These are phyloP conservation scores for Hirschioporus abietinus DNA, from an alignment of 768 basidiomycete species.

Conservation along the genomic window DNA sequence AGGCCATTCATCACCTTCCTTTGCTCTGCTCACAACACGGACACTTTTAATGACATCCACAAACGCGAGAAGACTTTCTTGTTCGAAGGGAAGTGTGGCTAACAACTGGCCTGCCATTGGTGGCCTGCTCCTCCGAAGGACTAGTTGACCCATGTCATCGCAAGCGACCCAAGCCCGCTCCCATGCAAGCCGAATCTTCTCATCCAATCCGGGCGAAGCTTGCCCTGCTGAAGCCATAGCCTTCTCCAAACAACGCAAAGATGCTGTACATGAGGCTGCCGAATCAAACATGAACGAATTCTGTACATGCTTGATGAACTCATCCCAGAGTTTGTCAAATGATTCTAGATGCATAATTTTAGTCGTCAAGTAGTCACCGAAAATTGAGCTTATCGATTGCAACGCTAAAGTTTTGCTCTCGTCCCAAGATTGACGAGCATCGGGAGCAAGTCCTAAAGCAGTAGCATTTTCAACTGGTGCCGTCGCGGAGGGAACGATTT, in stretches of 20 bases:
- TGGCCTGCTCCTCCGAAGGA: slow-evolving; percentile 28
- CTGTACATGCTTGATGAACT: slow-evolving; percentile 68
- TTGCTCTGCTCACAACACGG: slow-evolving; percentile 41
- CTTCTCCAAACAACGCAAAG: slow-evolving; percentile 78
- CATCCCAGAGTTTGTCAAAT: slow-evolving; percentile 68
- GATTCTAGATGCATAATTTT: slow-evolving; percentile 71
- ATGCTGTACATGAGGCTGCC: slow-evolving; percentile 60
- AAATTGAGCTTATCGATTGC: slow-evolving; percentile 77
- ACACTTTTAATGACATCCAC: slow-evolving; percentile 66
- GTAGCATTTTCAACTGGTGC: neutral
- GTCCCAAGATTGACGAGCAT: slow-evolving; percentile 59
- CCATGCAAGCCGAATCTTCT: slow-evolving; percentile 42
- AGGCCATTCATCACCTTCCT: slow-evolving; percentile 55
- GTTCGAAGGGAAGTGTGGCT: slow-evolving; percentile 49
- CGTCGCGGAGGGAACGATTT: slow-evolving; percentile 15
- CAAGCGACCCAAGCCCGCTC: slow-evolving; percentile 69
- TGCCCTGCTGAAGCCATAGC: slow-evolving; percentile 56
- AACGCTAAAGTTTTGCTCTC: slow-evolving; percentile 85
- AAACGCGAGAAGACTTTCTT: slow-evolving; percentile 81
- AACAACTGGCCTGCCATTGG: slow-evolving; percentile 17
- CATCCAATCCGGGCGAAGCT: slow-evolving; percentile 25
- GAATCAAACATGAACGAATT: slow-evolving; percentile 65
- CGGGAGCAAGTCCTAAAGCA: slow-evolving; percentile 13
- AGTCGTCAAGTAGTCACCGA: slow-evolving; percentile 69
- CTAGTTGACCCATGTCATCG: slow-evolving; percentile 54